phyloP scores from a whole-genome alignment of 2,329 filamentous ascomycete genomes.

The Epichloe uncinata region DNA sequence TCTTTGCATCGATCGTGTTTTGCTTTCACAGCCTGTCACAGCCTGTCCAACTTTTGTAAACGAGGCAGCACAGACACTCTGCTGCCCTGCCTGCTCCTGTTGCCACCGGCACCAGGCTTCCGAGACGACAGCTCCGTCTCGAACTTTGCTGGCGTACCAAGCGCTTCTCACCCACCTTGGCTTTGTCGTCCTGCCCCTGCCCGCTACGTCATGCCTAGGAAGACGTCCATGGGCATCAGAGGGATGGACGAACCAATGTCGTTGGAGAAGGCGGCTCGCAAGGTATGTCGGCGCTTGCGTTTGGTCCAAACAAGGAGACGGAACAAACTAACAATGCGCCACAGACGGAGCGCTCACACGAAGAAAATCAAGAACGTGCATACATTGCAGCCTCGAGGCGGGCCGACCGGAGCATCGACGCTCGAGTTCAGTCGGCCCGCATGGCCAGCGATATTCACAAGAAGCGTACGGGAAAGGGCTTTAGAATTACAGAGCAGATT shows the following conservation, averaged over 20 bases:
- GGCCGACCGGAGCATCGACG: conserved; percentile 76
- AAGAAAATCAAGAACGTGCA: conserved; percentile 75
- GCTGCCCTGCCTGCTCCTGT: too few species aligned
- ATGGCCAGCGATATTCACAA: conserved; percentile 88
- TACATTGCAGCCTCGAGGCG: conserved; percentile 86
- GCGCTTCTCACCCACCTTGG: too few species aligned
- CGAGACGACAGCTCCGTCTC: too few species aligned
- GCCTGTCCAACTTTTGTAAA: too few species aligned
- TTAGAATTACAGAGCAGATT: conserved; percentile 74
- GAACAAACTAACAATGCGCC: neutral
- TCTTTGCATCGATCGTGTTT: neutral
- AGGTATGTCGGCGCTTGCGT: neutral
- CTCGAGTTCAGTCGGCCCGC: conserved; percentile 73
- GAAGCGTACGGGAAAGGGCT: conserved; percentile 66
- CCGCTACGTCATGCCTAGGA: neutral
- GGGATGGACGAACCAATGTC: neutral
- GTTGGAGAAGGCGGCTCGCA: neutral
- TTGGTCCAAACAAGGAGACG: fast-evolving
- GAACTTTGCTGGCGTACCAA: too few species aligned
- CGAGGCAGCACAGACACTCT: too few species aligned
- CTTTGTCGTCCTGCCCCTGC: too few species aligned
- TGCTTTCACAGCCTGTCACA: too few species aligned
- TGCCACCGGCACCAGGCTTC: too few species aligned
- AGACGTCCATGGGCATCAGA: neutral
- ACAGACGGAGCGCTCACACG: conserved; percentile 61